Evolutionary conservation across 164 flowering plant genomes (phyloP).

Genomic region (Cinnamomum micranthum): DNA sequence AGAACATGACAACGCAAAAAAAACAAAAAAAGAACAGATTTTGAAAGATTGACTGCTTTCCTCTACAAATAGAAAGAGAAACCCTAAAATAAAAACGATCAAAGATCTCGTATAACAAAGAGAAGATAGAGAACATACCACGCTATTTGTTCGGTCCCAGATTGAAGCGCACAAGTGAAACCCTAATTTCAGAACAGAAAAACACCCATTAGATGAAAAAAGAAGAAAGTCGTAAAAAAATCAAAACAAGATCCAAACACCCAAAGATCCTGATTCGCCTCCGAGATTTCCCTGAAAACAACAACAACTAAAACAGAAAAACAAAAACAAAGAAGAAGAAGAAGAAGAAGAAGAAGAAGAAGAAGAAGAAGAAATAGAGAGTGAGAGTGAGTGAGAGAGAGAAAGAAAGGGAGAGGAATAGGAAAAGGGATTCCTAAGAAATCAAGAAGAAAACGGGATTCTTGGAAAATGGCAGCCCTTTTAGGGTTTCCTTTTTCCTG

Average conservation of each 20-base stretch:
- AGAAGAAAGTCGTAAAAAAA: conserved; percentile 3
- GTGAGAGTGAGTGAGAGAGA: not conserved
- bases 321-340: not conserved
- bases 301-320: not conserved
- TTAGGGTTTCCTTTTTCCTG: too few species aligned
- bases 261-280: conserved; percentile 11
- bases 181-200: conserved; percentile 28
- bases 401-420: too few species aligned
- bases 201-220: conserved; percentile 22
- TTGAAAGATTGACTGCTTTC: too few species aligned
- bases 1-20: too few species aligned
- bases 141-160: not conserved
- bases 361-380: not conserved
- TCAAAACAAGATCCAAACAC: not conserved
- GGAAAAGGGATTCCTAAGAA: not conserved
- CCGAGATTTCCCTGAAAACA: not conserved
- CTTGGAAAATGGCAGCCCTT: too few species aligned
- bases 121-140: not conserved
- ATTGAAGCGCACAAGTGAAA: conserved; percentile 6
- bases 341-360: not conserved
- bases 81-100: too few species aligned
- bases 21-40: too few species aligned
- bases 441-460: not conserved
- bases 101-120: not conserved
- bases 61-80: too few species aligned